phyloP scores from a whole-genome alignment of 1,139 yeast species.

The Pichia inconspicua region DNA sequence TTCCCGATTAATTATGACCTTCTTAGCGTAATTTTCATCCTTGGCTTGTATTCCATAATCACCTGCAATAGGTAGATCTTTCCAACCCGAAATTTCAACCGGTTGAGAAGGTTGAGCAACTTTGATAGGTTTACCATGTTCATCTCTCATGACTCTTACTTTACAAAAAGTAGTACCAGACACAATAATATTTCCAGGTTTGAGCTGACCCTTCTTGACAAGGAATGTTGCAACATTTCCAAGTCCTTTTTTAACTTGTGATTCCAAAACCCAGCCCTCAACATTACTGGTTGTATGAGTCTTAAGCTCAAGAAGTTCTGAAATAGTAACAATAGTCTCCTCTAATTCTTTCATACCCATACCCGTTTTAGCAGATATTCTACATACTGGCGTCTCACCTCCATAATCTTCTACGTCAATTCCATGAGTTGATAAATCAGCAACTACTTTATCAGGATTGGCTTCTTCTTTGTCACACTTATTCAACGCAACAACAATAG shows the following conservation, averaged over 20 bases:
- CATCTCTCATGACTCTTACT: slow-evolving; percentile 76
- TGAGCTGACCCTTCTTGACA: slow-evolving; percentile 70
- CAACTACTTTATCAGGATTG: slow-evolving; percentile 62
- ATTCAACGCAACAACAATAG: slow-evolving; percentile 84
- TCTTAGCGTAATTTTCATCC: slow-evolving; percentile 67
- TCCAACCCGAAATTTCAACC: slow-evolving; percentile 93
- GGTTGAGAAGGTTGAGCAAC: slow-evolving; percentile 85
- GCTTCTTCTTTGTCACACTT: slow-evolving; percentile 82
- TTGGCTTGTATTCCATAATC: slow-evolving; percentile 74
- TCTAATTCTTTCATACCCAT: slow-evolving; percentile 78
- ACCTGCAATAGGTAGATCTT: slow-evolving; percentile 86
- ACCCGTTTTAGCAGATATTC: slow-evolving; percentile 80
- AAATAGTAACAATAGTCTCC: slow-evolving; percentile 77
- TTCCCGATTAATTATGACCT: slow-evolving; percentile 58
- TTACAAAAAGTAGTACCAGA: slow-evolving; percentile 86
- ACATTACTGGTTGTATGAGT: slow-evolving; percentile 47
- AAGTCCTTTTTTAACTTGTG: slow-evolving; percentile 72
- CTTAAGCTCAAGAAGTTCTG: slow-evolving; percentile 74
- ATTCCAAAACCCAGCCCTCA: slow-evolving; percentile 90
- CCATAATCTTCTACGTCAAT: slow-evolving; percentile 90
- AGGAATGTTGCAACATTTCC: slow-evolving; percentile 85
- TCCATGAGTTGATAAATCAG: slow-evolving; percentile 69
- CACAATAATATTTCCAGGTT: slow-evolving; percentile 61
- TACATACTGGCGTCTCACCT: slow-evolving; percentile 88
- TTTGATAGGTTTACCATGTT: slow-evolving; percentile 55